Evolutionary conservation across 805 yeast species (phyloP).

Genomic region (Nakazawaea ambrosiae): DNA sequence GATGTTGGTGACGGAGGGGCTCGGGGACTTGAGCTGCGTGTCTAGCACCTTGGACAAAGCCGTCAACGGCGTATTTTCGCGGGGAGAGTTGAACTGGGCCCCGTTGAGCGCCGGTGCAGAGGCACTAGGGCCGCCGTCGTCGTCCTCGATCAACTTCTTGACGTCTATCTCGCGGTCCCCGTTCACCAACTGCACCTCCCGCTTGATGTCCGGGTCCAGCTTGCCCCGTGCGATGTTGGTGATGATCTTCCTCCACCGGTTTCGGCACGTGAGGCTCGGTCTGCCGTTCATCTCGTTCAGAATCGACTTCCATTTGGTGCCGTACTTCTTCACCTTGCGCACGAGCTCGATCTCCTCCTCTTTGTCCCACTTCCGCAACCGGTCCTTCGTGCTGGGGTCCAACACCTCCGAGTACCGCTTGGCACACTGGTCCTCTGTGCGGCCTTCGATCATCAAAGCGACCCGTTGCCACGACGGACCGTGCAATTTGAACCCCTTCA

Average conservation of each 20-base stretch:
- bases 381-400: slow-evolving; percentile 71
- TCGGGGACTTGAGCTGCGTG: background rate
- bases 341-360: slow-evolving; percentile 72
- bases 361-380: slow-evolving; percentile 72
- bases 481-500: slow-evolving; percentile 54
- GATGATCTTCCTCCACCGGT: slow-evolving; percentile 85
- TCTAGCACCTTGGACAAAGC: slow-evolving; percentile 9
- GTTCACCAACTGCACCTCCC: slow-evolving; percentile 51
- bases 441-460: slow-evolving; percentile 65
- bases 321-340: slow-evolving; percentile 59
- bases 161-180: slow-evolving; percentile 23
- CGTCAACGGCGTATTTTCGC: slow-evolving; percentile 11
- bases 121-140: background rate
- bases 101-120: slow-evolving; percentile 4
- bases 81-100: background rate
- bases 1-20: background rate
- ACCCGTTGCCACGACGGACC: slow-evolving; percentile 89
- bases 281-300: slow-evolving; percentile 66
- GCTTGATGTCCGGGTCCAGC: slow-evolving; percentile 46
- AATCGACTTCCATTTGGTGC: slow-evolving; percentile 87
- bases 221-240: slow-evolving; percentile 66
- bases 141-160: background rate
- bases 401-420: slow-evolving; percentile 84
- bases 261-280: slow-evolving; percentile 85
- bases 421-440: slow-evolving; percentile 94